Evolutionary conservation across 2,329 filamentous ascomycete genomes (phyloP).

Genomic region (Exophiala calicioides): DNA sequence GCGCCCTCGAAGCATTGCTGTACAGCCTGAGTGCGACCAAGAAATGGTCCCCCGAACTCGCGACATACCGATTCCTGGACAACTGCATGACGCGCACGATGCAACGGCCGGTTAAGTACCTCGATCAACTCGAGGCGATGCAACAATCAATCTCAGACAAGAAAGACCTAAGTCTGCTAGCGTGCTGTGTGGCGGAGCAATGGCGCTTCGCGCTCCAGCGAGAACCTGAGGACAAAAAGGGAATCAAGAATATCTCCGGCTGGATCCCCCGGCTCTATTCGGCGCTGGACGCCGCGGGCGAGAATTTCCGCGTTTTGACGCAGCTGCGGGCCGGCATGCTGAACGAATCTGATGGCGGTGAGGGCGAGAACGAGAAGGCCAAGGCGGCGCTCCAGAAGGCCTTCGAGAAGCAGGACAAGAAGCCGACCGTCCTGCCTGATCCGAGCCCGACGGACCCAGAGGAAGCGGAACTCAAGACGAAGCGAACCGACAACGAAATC

Average conservation of each 20-base stretch:
- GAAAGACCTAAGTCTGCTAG: constrained; percentile 54
- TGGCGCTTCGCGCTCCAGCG: constrained; percentile 66
- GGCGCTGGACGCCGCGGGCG: constrained; percentile 54
- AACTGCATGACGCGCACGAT: constrained; percentile 77
- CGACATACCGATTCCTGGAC: constrained; percentile 72
- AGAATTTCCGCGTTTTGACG: constrained; percentile 51
- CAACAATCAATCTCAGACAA: constrained; percentile 32
- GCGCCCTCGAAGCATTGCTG: constrained; percentile 42
- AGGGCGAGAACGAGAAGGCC: constrained; percentile 39
- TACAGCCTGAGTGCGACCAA: constrained; percentile 41
- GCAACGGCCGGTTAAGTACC: constrained; percentile 77
- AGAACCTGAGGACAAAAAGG: constrained; percentile 47
- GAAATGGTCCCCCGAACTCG: constrained; percentile 35
- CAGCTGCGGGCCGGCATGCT: constrained; percentile 48
- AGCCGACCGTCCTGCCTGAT: constrained; percentile 8
- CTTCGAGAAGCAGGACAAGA: constrained; percentile 36
- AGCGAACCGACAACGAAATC: neutral
- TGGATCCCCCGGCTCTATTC: constrained; percentile 63
- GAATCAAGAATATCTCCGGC: constrained; percentile 52
- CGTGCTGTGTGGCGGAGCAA: constrained; percentile 74
- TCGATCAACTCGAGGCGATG: constrained; percentile 53
- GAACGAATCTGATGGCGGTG: constrained; percentile 41
- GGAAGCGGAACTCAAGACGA: constrained; percentile 5
- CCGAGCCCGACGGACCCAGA: neutral
- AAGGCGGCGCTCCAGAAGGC: constrained; percentile 39